A percentile compares a stretch with the other conserved stretches of the same genome.
Evolutionary conservation across 768 basidiomycete genomes (phyloP).

Genomic region (Collybia mongolica): DNA sequence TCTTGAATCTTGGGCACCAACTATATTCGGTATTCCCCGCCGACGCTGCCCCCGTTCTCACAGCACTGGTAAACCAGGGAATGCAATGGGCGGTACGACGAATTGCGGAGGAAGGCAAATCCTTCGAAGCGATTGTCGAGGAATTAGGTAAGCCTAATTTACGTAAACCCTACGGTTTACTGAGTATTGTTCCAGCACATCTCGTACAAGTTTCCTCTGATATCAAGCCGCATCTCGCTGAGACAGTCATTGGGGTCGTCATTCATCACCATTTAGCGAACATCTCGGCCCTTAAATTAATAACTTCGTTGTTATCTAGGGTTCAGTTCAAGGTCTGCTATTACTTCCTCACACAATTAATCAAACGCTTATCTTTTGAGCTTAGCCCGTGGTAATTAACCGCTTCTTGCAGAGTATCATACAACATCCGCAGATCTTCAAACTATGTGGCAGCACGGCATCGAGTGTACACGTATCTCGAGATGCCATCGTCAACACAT

Average conservation of each 20-base stretch:
- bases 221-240: slow-evolving; percentile 60
- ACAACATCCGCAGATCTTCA: slow-evolving; percentile 65
- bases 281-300: slow-evolving; percentile 38
- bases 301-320: slow-evolving; percentile 34
- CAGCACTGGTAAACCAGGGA: slow-evolving; percentile 39
- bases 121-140: slow-evolving; percentile 21
- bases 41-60: slow-evolving; percentile 22
- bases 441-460: slow-evolving; percentile 30
- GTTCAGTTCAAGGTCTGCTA: slow-evolving; percentile 60
- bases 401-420: slow-evolving; percentile 74
- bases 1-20: slow-evolving; percentile 29
- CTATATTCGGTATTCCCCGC: slow-evolving; percentile 16
- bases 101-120: slow-evolving; percentile 33
- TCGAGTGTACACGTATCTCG: slow-evolving; percentile 29
- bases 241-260: slow-evolving; percentile 65
- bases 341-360: neutral
- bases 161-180: slow-evolving; percentile 1
- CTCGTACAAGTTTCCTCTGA: slow-evolving; percentile 27
- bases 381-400: slow-evolving; percentile 69
- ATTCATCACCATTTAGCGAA: slow-evolving; percentile 60
- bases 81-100: slow-evolving; percentile 53
- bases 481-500: slow-evolving; percentile 49
- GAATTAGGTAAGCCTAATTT: slow-evolving; percentile 36
- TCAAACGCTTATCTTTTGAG: slow-evolving; percentile 12
- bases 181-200: slow-evolving; percentile 19